These are phyloP conservation scores for Dioszegia hungarica DNA, from an alignment of 768 basidiomycete genomes.

Conservation along the genomic window DNA sequence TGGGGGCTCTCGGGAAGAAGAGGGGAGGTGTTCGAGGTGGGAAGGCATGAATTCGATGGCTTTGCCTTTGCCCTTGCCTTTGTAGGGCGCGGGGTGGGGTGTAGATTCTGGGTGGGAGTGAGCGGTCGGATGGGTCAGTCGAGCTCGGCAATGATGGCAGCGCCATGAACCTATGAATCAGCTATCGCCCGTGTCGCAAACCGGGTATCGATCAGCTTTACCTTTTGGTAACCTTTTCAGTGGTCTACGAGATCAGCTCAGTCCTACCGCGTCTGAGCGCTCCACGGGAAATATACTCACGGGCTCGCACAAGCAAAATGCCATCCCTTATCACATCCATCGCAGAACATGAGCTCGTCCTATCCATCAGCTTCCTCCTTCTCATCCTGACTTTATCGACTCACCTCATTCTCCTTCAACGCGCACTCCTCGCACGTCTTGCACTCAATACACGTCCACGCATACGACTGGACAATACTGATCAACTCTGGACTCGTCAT, in stretches of 20 bases:
- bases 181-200: not conserved
- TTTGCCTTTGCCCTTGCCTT: slow-evolving; percentile 37
- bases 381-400: slow-evolving; percentile 41
- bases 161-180: slow-evolving; percentile 39
- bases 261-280: not conserved
- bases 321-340: slow-evolving; percentile 72
- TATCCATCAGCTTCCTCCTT: slow-evolving; percentile 12
- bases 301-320: slow-evolving; percentile 45
- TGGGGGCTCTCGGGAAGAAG: slow-evolving; percentile 1
- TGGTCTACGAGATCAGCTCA: slow-evolving; percentile 71
- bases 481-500: slow-evolving; percentile 56
- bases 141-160: slow-evolving; percentile 41
- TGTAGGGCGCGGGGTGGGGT: not conserved
- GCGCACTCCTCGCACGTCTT: slow-evolving; percentile 85
- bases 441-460: slow-evolving; percentile 86
- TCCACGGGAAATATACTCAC: slow-evolving; percentile 41
- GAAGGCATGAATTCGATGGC: slow-evolving; percentile 46
- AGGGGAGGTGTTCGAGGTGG: not conserved
- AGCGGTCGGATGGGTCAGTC: not conserved
- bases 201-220: slow-evolving; percentile 35
- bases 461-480: slow-evolving; percentile 60
- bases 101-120: not conserved
- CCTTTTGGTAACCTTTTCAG: slow-evolving; percentile 68
- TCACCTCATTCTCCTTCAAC: slow-evolving; percentile 81
- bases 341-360: slow-evolving; percentile 75